These are phyloP conservation scores for Carex cristatella DNA, from an alignment of 176 grass and related monocot genomes.

Conservation along the genomic window DNA sequence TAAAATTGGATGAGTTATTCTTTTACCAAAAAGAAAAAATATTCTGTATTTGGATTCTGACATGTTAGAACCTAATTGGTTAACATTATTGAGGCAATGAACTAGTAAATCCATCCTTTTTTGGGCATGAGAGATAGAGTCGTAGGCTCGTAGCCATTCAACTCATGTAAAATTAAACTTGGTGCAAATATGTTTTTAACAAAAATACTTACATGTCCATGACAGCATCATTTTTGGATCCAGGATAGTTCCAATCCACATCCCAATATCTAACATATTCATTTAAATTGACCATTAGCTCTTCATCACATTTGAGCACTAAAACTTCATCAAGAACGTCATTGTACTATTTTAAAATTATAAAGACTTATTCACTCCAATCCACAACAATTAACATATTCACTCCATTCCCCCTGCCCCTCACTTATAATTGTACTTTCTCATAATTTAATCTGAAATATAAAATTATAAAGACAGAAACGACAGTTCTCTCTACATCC, in stretches of 20 bases:
- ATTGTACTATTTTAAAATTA: neutral
- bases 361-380: too few species aligned
- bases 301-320: neutral
- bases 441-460: neutral
- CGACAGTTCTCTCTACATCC: neutral
- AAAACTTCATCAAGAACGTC: neutral
- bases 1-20: neutral
- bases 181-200: neutral
- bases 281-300: neutral
- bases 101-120: too few species aligned
- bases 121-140: too few species aligned
- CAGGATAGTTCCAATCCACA: constrained; percentile 33
- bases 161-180: neutral
- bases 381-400: too few species aligned
- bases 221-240: constrained; percentile 13
- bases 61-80: neutral
- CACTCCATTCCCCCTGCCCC: too few species aligned
- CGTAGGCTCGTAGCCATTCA: too few species aligned
- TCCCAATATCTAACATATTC: constrained; percentile 62
- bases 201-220: constrained; percentile 37
- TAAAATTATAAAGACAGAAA: neutral
- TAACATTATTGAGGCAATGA: neutral
- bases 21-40: neutral
- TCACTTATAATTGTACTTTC: neutral
- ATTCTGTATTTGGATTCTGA: neutral